Conservation (phyloP, 1,284 basidiomycete species). For the Papiliotrema terrestris region DNA sequence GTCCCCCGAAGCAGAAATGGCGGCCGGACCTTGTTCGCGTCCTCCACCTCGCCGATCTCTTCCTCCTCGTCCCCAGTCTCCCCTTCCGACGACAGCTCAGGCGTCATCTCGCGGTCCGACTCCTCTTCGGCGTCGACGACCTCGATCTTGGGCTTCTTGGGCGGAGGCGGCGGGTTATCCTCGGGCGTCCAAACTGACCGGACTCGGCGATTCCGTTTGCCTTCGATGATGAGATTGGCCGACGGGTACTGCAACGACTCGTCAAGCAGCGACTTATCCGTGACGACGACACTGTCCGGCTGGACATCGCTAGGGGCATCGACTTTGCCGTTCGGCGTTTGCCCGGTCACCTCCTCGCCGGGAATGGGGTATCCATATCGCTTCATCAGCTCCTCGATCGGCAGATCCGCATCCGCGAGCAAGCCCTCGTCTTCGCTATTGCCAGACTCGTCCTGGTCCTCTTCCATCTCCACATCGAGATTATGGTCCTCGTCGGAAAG, state of each 20-base stretch:
- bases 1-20: slow-evolving; percentile 82
- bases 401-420: slow-evolving; percentile 53
- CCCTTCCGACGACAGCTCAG: slow-evolving; percentile 21
- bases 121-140: slow-evolving; percentile 11
- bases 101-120: slow-evolving; percentile 13
- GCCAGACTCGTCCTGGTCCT: slow-evolving; percentile 41
- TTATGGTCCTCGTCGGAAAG: slow-evolving; percentile 41
- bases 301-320: background rate
- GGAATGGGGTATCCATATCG: slow-evolving; percentile 52
- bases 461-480: slow-evolving; percentile 50
- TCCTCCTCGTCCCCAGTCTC: slow-evolving; percentile 21
- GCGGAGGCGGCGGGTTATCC: slow-evolving; percentile 20
- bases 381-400: slow-evolving; percentile 55
- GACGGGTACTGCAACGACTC: slow-evolving; percentile 15
- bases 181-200: slow-evolving; percentile 40
- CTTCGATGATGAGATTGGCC: slow-evolving; percentile 25
- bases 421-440: slow-evolving; percentile 55
- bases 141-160: slow-evolving; percentile 27
- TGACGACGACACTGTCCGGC: slow-evolving; percentile 2
- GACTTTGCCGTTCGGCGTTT: background rate
- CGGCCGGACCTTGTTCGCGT: slow-evolving; percentile 54
- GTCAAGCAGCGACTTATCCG: slow-evolving; percentile 37
- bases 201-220: slow-evolving; percentile 35
- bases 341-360: slow-evolving; percentile 1
- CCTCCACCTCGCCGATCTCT: slow-evolving; percentile 11